Evolutionary conservation across 768 basidiomycete genomes (phyloP), one percentile per base, ranked within the genome.

Genomic region (Tubosaeta sp.): DNA sequence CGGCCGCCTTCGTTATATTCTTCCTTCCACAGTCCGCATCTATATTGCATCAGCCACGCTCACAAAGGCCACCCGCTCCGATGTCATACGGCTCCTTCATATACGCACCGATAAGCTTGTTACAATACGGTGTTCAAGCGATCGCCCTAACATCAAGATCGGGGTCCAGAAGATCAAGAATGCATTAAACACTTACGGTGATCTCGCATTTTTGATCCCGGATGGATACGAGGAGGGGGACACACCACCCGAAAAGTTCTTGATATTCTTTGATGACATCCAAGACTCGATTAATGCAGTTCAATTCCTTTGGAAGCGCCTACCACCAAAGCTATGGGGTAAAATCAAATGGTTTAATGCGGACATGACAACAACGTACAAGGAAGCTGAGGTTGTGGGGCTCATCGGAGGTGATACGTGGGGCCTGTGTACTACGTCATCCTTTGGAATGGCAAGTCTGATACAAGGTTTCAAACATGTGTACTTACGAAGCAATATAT

Each of bases 1-100:
- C 2, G 59, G 59, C 6, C 52, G 48, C 2, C 39, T 72, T 3
- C 65, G 60, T 1, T 66, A 60, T 52, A 50, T 72, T 5, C 56
- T 77, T 7, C 59, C 70, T n/a, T n/a, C 3, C 53, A 54, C 5
- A 7, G n/a, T 1, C 59, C 71, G 11, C 63, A 5, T 66, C 72
- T 34, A 60, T 66, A 54, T 71, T 8, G 57, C 65, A 4, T 74
- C 72, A 0, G 72, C 72, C 0, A 76, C 73, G 0, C 57, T 74
- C 2, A 67, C 71, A 0, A 50, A 57, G 4, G 29, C 46, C 0
- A 46, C 71, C 0, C 62, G 70, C 0, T 22, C 39, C 3, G 33
- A 2, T 62, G 68, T 47, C 50, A 71, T 2, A 55, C 46, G n/a
- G 33, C 46, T 0, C 57, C 57, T 12, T 56, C 45, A 48, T 2